Evolutionary conservation across 331 rosid genomes (phyloP).

Genomic region (Saraca asoca): DNA sequence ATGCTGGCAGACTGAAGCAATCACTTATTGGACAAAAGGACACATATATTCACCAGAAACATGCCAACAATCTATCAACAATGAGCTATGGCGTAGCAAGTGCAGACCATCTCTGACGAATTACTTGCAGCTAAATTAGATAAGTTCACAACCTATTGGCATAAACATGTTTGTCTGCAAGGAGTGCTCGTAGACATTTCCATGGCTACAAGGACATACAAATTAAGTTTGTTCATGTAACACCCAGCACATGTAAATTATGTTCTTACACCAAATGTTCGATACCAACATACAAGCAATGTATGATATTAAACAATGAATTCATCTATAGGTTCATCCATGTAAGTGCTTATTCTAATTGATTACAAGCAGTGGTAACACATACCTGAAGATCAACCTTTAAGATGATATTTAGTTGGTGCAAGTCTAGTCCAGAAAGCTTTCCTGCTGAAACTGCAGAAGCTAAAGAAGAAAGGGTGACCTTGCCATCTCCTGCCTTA

Average conservation of each 20-base stretch:
- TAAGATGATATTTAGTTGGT: conserved; percentile 85
- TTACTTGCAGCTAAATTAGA: no score
- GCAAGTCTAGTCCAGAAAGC: conserved; percentile 91
- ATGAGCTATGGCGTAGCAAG: no score
- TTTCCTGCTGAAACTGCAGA: conserved; percentile 87
- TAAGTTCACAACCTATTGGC: no score
- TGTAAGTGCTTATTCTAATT: background rate
- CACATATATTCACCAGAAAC: no score
- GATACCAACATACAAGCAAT: conserved; percentile 11
- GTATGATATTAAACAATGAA: background rate
- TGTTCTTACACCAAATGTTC: conserved; percentile 13
- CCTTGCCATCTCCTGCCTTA: conserved; percentile 98
- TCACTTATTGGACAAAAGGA: no score
- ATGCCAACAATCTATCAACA: no score
- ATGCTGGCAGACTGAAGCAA: no score
- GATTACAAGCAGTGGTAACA: conserved; percentile 15
- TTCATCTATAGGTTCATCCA: conserved; percentile 24
- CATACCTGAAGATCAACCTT: conserved; percentile 99
- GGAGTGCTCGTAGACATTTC: background rate
- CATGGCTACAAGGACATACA: background rate
- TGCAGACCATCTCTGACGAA: no score
- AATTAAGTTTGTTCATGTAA: background rate
- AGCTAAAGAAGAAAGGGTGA: conserved; percentile 96
- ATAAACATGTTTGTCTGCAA: background rate
- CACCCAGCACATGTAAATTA: conserved; percentile 11